Conservation (phyloP, 805 yeast genomes). For the Lachancea waltii region DNA sequence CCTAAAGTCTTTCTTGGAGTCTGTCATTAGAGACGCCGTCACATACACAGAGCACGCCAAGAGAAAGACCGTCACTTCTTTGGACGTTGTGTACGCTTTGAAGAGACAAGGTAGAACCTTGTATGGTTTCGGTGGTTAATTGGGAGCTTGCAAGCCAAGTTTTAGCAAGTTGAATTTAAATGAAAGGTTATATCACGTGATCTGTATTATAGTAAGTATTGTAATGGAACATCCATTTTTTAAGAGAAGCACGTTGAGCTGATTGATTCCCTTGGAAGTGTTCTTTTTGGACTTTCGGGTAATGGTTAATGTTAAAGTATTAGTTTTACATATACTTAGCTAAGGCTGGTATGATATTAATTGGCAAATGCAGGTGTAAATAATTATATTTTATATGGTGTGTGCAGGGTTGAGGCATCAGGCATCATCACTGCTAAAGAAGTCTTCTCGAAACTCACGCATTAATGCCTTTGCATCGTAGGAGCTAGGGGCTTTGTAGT, state of each 20-base stretch:
- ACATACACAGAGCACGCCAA: slow-evolving; percentile 99
- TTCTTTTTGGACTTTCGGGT: too few relatives aligned
- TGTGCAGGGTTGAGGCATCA: too few relatives aligned
- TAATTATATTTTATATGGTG: too few relatives aligned
- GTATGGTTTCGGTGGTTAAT: slow-evolving; percentile 99
- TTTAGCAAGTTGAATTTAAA: too few relatives aligned
- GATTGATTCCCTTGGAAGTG: too few relatives aligned
- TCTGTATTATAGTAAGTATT: slow-evolving; percentile 1
- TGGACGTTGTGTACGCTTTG: slow-evolving; percentile 97
- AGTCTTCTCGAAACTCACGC: not conserved
- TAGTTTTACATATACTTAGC: too few relatives aligned
- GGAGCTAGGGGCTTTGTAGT: slow-evolving; percentile 11
- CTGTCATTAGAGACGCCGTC: slow-evolving; percentile 98
- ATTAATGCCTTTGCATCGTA: not conserved
- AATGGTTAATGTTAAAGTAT: too few relatives aligned
- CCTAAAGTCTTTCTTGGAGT: slow-evolving; percentile 89
- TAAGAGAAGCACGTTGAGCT: too few relatives aligned
- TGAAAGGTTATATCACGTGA: not conserved
- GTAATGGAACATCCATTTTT: not conserved
- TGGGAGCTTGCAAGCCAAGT: not conserved
- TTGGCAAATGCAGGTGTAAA: too few relatives aligned
- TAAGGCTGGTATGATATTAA: too few relatives aligned
- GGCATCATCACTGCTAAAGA: not conserved
- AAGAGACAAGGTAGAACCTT: slow-evolving; percentile 99
- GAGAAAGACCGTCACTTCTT: slow-evolving; percentile 99